These are phyloP conservation scores for Leucocoprinus birnbaumii DNA, from an alignment of 768 basidiomycete species.

Conservation along the genomic window DNA sequence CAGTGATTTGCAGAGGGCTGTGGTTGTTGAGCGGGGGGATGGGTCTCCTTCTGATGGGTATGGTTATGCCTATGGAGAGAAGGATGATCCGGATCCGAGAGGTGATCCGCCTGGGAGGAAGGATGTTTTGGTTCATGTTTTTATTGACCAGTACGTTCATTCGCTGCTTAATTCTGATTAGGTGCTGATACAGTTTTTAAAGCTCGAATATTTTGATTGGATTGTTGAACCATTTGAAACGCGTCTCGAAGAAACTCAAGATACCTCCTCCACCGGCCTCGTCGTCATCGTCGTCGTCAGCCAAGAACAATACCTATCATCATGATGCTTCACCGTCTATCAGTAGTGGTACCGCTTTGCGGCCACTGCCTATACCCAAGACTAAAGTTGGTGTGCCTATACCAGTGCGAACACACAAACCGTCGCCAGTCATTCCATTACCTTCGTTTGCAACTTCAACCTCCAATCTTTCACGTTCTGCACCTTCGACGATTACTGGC, in stretches of 20 bases:
- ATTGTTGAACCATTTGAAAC: constrained; percentile 66
- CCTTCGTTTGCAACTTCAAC: constrained; percentile 43
- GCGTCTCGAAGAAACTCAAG: constrained; percentile 4
- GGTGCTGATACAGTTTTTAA: constrained; percentile 34
- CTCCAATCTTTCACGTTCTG: constrained; percentile 20
- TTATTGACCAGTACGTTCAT: constrained; percentile 57
- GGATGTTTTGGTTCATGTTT: constrained; percentile 39
- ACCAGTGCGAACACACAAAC: too few relatives aligned
- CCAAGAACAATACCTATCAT: background rate
- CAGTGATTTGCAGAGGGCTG: constrained; percentile 11
- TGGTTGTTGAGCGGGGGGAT: background rate
- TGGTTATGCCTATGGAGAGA: too few relatives aligned
- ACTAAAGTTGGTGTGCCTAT: constrained; percentile 9
- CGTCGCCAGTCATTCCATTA: constrained; percentile 26
- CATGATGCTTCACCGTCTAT: constrained; percentile 13
- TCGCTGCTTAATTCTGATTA: background rate
- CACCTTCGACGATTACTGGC: constrained; percentile 19
- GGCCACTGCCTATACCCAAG: constrained; percentile 20
- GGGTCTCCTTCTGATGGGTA: too few relatives aligned
- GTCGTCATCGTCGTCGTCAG: background rate
- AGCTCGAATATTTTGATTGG: constrained; percentile 91
- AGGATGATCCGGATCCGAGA: constrained; percentile 29
- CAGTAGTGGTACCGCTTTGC: constrained; percentile 11
- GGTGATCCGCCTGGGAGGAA: constrained; percentile 26
- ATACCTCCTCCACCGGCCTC: background rate